phyloP scores from a whole-genome alignment of 345 rosid species.

The Syzygium aromaticum region DNA sequence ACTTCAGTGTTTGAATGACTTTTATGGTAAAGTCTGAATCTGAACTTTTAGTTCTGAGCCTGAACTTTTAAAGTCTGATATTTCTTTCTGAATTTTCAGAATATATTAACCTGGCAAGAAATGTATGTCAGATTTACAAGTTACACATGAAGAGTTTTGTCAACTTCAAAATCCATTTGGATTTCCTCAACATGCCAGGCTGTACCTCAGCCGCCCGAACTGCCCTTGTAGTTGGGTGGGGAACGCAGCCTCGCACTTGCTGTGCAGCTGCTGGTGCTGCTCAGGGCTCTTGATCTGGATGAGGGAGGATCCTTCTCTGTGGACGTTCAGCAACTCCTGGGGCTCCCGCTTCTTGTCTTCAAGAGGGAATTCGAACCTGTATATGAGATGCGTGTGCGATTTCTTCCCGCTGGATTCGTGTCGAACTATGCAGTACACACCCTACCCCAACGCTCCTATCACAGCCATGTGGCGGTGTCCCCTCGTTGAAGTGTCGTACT shows the following conservation, averaged over 20 bases:
- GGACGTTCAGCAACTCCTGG: slow-evolving; percentile 52
- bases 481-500: slow-evolving; percentile 53
- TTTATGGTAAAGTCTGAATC: no score
- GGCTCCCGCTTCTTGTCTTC: slow-evolving; percentile 31
- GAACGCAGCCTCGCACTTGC: slow-evolving; percentile 48
- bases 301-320: slow-evolving; percentile 56
- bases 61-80: no score
- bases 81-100: no score
- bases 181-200: no score
- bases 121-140: no score
- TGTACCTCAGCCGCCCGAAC: slow-evolving; percentile 31
- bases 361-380: slow-evolving; percentile 56
- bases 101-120: no score
- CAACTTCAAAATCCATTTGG: no score
- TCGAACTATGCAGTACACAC: slow-evolving; percentile 55
- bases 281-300: slow-evolving; percentile 64
- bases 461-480: slow-evolving; percentile 39
- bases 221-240: slow-evolving; percentile 59
- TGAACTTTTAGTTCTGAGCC: no score
- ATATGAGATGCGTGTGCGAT: slow-evolving; percentile 54
- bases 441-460: slow-evolving; percentile 63
- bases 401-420: slow-evolving; percentile 21
- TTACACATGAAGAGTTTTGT: no score
- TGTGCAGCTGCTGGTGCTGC: slow-evolving; percentile 13
- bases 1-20: no score